Conservation (phyloP, 1,284 basidiomycete genomes). For the Phellinidium pouzarii region DNA sequence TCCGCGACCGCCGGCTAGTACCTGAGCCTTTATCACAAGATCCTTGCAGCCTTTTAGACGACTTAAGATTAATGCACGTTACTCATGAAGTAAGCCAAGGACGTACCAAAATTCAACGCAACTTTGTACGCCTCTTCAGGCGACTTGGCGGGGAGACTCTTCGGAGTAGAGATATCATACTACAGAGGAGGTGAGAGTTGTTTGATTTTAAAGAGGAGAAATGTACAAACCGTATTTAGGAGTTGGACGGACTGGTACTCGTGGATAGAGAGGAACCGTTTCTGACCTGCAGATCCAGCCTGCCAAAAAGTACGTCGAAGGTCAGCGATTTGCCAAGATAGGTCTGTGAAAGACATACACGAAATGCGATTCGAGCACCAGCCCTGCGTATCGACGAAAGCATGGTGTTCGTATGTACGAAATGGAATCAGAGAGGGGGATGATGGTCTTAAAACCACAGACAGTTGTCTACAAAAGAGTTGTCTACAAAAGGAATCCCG, state of each 20-base stretch:
- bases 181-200: conserved; percentile 29
- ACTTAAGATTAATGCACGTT: not conserved
- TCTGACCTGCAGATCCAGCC: conserved; percentile 73
- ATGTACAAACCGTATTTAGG: conserved; percentile 74
- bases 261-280: conserved; percentile 94
- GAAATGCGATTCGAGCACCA: conserved; percentile 40
- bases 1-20: conserved; percentile 96
- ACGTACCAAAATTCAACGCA: conserved; percentile 77
- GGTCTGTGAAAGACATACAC: conserved; percentile 1
- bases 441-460: conserved; percentile 16
- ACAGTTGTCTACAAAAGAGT: not conserved
- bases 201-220: not conserved
- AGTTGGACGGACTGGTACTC: conserved; percentile 97
- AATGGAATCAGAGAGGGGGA: conserved; percentile 25
- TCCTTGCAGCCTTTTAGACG: conserved; percentile 48
- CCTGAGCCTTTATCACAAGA: conserved; percentile 97
- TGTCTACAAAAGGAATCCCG: not conserved
- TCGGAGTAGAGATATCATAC: conserved; percentile 97
- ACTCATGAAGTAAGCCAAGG: not conserved
- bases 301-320: conserved; percentile 24
- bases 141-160: conserved; percentile 82
- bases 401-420: conserved; percentile 35
- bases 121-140: conserved; percentile 88
- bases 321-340: not conserved
- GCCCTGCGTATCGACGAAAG: conserved; percentile 57